Conservation (phyloP, 345 rosid species). For the Raphanus raphanistrum region DNA sequence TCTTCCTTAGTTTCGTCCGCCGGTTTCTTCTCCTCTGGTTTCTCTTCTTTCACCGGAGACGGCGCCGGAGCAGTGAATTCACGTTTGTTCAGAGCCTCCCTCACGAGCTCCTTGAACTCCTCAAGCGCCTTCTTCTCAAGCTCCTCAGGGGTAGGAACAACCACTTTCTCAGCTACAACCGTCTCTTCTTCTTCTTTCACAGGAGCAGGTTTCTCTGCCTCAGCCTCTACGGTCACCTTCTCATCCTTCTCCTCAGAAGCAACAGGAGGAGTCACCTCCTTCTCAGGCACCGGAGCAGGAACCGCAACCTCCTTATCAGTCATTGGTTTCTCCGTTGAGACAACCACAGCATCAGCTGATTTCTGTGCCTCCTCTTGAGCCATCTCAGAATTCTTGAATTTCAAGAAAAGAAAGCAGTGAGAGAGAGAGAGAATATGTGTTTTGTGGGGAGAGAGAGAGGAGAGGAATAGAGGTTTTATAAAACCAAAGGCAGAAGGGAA, state of each 20-base stretch:
- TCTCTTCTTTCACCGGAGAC: constrained; percentile 32
- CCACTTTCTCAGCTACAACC: constrained; percentile 30
- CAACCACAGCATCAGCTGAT: constrained; percentile 34
- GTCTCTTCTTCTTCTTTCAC: constrained; percentile 34
- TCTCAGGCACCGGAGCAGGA: constrained; percentile 39
- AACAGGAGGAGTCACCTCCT: constrained; percentile 37
- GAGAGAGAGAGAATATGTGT: constrained; percentile 6
- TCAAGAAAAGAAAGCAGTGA: constrained; percentile 13
- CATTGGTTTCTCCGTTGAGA: constrained; percentile 25
- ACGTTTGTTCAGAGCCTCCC: constrained; percentile 52
- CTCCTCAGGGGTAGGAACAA: constrained; percentile 50
- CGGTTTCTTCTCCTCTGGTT: constrained; percentile 28
- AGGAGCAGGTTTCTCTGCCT: constrained; percentile 25
- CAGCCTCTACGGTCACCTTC: background rate
- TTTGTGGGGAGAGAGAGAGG: constrained; percentile 13
- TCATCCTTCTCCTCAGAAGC: constrained; percentile 28
- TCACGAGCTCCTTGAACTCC: constrained; percentile 59
- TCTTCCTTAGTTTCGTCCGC: constrained; percentile 27
- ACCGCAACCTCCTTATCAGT: constrained; percentile 33
- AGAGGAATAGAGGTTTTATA: constrained; percentile 17
- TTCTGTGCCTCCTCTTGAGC: constrained; percentile 50
- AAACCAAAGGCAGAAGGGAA: constrained; percentile 13
- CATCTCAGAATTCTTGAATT: constrained; percentile 26
- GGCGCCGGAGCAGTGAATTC: constrained; percentile 52
- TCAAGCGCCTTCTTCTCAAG: constrained; percentile 58